These are phyloP conservation scores for Pythium coloratum DNA, from an alignment of 352 stramenopile genomes.

Conservation along the genomic window DNA sequence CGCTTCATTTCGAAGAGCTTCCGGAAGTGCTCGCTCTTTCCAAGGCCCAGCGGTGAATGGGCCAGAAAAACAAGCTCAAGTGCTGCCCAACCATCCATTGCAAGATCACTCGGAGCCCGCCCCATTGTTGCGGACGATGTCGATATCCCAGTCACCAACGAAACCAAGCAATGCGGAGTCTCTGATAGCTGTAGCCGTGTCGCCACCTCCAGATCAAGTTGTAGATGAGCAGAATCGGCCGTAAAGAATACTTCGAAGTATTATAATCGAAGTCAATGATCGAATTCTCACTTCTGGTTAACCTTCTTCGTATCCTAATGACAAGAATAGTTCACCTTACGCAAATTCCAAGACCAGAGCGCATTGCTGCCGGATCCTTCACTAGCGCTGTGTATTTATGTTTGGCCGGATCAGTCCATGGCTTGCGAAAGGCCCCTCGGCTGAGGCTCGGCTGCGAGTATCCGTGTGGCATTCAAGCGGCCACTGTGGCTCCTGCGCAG, in stretches of 20 bases:
- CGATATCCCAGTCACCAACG: neutral
- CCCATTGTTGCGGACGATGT: neutral
- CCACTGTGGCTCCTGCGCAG: neutral
- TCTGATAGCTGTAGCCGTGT: neutral
- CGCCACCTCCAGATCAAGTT: neutral
- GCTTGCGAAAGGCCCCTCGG: neutral
- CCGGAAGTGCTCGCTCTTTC: neutral
- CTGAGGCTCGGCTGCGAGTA: neutral
- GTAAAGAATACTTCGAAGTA: neutral
- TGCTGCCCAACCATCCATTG: slow-evolving; percentile 3
- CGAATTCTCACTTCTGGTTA: neutral
- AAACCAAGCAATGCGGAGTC: neutral
- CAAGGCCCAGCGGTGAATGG: slow-evolving; percentile 4
- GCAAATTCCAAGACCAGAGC: neutral
- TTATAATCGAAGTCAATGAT: neutral
- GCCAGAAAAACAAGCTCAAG: neutral
- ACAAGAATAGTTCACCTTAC: neutral
- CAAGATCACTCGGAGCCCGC: neutral
- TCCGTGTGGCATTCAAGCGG: neutral
- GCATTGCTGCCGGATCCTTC: neutral
- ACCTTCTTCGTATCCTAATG: neutral
- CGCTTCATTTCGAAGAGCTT: neutral
- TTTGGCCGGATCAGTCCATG: neutral
- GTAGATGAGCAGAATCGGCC: neutral
- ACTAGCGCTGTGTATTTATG: slow-evolving; percentile 1